Conservation (phyloP, 2,329 filamentous ascomycete species). For the Hymenoscyphus scutula region DNA sequence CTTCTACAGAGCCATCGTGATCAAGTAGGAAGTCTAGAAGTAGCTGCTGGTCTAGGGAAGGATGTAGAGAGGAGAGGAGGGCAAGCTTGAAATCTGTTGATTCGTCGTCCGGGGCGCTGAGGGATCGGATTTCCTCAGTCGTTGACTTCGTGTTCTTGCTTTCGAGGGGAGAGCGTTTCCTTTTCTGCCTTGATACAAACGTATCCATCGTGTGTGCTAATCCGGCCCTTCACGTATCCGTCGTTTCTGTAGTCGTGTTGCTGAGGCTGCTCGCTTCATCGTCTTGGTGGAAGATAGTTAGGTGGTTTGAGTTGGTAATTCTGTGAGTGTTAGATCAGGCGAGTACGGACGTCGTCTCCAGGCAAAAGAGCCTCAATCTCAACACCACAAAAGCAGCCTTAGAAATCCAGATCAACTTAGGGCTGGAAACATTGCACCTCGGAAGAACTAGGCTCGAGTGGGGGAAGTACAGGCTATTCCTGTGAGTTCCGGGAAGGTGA, state of each 20-base stretch:
- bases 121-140: background rate
- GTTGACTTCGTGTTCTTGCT: background rate
- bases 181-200: slow-evolving; percentile 55
- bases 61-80: slow-evolving; percentile 74
- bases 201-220: slow-evolving; percentile 42
- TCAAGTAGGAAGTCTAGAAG: slow-evolving; percentile 78
- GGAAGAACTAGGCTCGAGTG: too few species aligned
- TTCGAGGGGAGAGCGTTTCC: slow-evolving; percentile 39
- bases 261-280: background rate
- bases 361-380: too few species aligned
- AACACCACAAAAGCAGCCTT: too few species aligned
- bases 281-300: background rate
- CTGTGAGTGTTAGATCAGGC: too few species aligned
- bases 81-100: slow-evolving; percentile 89
- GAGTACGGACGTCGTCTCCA: too few species aligned
- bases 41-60: slow-evolving; percentile 58
- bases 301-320: background rate
- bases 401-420: too few species aligned
- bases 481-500: too few species aligned
- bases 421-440: too few species aligned
- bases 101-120: slow-evolving; percentile 51
- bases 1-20: slow-evolving; percentile 72
- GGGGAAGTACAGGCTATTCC: too few species aligned
- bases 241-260: background rate
- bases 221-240: too few species aligned